Evolutionary conservation across 1,139 yeast genomes (phyloP).

Genomic region (Yamadazyma trypodendri): DNA sequence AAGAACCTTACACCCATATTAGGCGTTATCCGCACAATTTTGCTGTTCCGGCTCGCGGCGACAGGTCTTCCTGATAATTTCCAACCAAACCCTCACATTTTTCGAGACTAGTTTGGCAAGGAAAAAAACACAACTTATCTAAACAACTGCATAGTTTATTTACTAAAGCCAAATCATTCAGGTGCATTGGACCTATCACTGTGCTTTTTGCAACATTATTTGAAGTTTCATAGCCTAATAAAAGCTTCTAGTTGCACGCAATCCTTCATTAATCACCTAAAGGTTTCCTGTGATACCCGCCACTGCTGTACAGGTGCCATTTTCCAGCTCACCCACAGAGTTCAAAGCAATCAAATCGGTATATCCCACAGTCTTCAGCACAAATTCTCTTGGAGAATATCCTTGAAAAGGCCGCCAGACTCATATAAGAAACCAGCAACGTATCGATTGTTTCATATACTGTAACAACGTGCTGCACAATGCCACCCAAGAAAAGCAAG

Average conservation of each 20-base stretch:
- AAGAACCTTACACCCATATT: neutral
- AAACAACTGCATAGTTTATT: neutral
- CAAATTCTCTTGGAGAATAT: too few relatives aligned
- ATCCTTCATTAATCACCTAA: neutral
- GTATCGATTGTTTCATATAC: neutral
- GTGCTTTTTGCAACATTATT: neutral
- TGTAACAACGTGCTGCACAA: neutral
- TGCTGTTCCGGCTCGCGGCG: neutral
- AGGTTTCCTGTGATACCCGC: neutral
- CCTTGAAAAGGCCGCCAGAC: too few relatives aligned
- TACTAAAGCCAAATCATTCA: neutral
- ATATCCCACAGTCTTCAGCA: too few relatives aligned
- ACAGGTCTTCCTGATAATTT: neutral
- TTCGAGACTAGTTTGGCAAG: neutral
- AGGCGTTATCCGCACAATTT: neutral
- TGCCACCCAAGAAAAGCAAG: constrained; percentile 28
- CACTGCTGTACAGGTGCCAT: neutral
- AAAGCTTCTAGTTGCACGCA: neutral
- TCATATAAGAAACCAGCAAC: neutral
- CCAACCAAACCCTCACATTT: neutral
- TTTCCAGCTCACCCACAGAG: neutral
- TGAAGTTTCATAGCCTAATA: neutral
- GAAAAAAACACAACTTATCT: constrained; percentile 1
- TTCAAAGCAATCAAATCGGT: too few relatives aligned
- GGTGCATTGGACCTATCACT: neutral